A percentile compares a stretch with the other conserved stretches of the same genome.
phyloP scores from a whole-genome alignment of 2,329 filamentous ascomycete species.

The Fusarium robinianum region DNA sequence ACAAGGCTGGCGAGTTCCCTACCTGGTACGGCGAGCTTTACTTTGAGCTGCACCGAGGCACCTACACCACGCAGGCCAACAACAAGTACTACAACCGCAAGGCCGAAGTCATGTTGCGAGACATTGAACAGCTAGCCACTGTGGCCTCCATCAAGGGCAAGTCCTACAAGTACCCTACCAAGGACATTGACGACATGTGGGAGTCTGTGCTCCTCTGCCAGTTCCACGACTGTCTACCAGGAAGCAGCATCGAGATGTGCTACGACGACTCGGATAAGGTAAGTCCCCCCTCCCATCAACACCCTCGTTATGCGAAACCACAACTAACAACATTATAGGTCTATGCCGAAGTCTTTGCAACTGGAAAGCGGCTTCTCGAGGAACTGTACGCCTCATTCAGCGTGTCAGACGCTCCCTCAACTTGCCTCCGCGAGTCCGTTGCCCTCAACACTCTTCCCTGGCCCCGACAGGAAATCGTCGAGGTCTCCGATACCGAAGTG shows the following conservation, averaged over 20 bases:
- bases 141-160: constrained; percentile 75
- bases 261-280: constrained; percentile 92
- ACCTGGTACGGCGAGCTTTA: constrained; percentile 99
- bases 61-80: constrained; percentile 96
- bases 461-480: constrained; percentile 75
- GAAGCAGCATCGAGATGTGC: constrained; percentile 96
- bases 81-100: constrained; percentile 95
- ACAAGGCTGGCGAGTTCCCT: constrained; percentile 77
- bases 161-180: constrained; percentile 87
- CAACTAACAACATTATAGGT: constrained; percentile 48
- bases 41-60: constrained; percentile 95
- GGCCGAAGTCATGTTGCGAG: constrained; percentile 81
- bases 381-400: constrained; percentile 72
- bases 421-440: constrained; percentile 54
- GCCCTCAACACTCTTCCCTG: constrained; percentile 88
- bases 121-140: constrained; percentile 86
- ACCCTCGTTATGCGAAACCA: neutral
- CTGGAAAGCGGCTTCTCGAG: constrained; percentile 71
- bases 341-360: constrained; percentile 81
- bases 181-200: constrained; percentile 96
- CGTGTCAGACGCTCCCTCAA: constrained; percentile 52
- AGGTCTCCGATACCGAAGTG: constrained; percentile 58
- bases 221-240: constrained; percentile 96
- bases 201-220: constrained; percentile 89
- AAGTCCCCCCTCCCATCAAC: constrained; percentile 26